phyloP scores from a whole-genome alignment of 1,139 yeast species.

The Neolecta irregularis region DNA sequence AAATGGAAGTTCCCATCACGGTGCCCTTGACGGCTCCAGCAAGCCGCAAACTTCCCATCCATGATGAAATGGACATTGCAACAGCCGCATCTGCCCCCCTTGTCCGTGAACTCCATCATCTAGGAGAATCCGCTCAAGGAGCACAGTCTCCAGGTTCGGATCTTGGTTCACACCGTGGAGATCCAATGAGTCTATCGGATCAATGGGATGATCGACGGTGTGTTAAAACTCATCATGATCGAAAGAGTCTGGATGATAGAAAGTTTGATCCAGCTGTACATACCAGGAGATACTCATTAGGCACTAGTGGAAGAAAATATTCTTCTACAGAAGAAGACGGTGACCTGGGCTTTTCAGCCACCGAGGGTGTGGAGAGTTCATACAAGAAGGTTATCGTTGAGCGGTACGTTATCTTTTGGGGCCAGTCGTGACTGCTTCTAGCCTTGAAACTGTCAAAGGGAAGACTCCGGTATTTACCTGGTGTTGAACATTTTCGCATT shows the following conservation, averaged over 20 bases:
- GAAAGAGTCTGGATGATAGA: slow-evolving; percentile 2
- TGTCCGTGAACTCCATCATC: slow-evolving; percentile 5
- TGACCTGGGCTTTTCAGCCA: slow-evolving; percentile 22
- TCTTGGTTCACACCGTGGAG: slow-evolving; percentile 6
- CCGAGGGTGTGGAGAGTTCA: slow-evolving; percentile 20
- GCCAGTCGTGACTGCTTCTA: no score
- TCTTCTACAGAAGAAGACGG: slow-evolving; percentile 12
- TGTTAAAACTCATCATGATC: not conserved
- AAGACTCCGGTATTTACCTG: slow-evolving; percentile 48
- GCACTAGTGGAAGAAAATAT: slow-evolving; percentile 5
- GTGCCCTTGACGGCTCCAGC: slow-evolving; percentile 21
- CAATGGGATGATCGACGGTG: slow-evolving; percentile 12
- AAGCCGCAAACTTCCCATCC: slow-evolving; percentile 25
- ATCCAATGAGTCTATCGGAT: slow-evolving; percentile 4
- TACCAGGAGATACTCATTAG: not conserved
- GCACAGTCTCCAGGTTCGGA: slow-evolving; percentile 6
- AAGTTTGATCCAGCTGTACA: not conserved
- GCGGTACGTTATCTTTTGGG: no score
- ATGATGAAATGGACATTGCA: slow-evolving; percentile 18
- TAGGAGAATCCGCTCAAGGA: slow-evolving; percentile 9
- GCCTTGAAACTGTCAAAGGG: slow-evolving; percentile 39
- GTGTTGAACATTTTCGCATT: no score
- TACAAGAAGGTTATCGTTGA: slow-evolving; percentile 43
- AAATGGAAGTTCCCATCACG: slow-evolving; percentile 41
- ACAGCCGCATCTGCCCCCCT: slow-evolving; percentile 6